phyloP scores from a whole-genome alignment of 495 filamentous ascomycete species.

The Neurospora cerealis region DNA sequence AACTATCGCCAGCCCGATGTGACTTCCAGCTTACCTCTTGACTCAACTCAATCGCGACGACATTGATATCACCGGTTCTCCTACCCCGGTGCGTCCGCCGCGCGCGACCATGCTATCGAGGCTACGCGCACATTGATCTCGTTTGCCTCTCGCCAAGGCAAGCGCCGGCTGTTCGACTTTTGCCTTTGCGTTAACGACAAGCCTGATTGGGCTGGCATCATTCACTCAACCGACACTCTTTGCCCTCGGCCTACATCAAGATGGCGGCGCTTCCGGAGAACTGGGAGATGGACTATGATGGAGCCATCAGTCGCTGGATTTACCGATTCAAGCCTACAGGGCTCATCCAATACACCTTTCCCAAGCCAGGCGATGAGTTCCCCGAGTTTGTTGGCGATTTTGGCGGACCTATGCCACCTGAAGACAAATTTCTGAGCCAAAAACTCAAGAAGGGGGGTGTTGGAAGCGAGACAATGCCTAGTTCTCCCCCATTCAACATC shows the following conservation, averaged over 20 bases:
- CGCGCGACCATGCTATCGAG: neutral
- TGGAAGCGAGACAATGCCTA: neutral
- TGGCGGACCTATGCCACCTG: conserved; percentile 23
- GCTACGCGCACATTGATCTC: neutral
- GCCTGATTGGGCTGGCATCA: neutral
- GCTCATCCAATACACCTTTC: conserved; percentile 37
- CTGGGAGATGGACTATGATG: conserved; percentile 42
- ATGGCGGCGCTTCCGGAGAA: conserved; percentile 34
- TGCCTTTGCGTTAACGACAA: neutral
- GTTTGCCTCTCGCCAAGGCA: neutral
- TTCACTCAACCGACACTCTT: neutral
- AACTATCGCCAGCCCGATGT: neutral
- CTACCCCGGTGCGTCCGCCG: neutral
- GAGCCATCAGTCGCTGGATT: conserved; percentile 30
- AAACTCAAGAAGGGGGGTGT: conserved; percentile 19
- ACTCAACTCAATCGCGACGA: neutral
- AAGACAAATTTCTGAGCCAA: conserved; percentile 27
- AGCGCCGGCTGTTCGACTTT: neutral
- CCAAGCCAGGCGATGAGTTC: conserved; percentile 39
- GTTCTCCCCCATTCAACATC: neutral
- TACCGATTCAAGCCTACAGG: conserved; percentile 38
- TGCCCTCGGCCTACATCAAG: neutral
- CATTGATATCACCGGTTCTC: neutral
- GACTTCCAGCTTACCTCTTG: neutral
- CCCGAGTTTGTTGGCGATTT: conserved; percentile 32